Base-by-base conservation (phyloP, 257 asterid species). In the Forsythia suspensa region DNA sequence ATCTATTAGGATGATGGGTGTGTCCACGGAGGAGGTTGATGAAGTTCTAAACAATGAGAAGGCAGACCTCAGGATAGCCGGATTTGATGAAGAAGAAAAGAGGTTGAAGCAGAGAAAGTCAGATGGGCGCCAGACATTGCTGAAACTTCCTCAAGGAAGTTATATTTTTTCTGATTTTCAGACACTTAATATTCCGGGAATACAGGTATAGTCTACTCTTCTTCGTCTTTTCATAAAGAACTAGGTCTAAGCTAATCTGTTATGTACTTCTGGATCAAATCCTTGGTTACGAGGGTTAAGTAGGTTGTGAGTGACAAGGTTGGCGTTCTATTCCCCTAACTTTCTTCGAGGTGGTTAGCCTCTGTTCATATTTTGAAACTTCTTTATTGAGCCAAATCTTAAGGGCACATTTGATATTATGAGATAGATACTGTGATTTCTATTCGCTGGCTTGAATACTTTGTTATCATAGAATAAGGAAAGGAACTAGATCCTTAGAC, bases 1-100 rank as follows among this genome's bases (percentile, higher is more conserved):
- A 80, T 80, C 96, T 74, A 82, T 95, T 73, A 88, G 91, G 87
- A 95, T 95, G 98, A 86, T 95, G 96, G 99, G 99, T 79, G 96
- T 93, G 18, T 91, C 88, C 61, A 85, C 86, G 81, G 87, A 80
- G 74, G 99, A 95, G 89, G 86, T 95, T 46, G 96, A 93, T 82
- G 97, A 95, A 81, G 87, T 93, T 80, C 70, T 87, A 63, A 82
- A 84, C 82, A 92, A 80, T 82, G 91, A 85, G 16, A 89, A 91
- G 85, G 79, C 38, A 44, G 93, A 95, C 85, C 84, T 83, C 80
- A 90, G 98, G 70, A 92, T 93, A 80, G 92, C 95, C 81, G 99
- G 98, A 46, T 95, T 95, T 85, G 96, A 90, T 77, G 97, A 95
- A 85, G 99, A 95, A 84, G 98, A 90, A 76, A 86, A 77, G 82